Base-by-base conservation (phyloP, 352 stramenopile genomes). In the Phytophthora lateralis region DNA sequence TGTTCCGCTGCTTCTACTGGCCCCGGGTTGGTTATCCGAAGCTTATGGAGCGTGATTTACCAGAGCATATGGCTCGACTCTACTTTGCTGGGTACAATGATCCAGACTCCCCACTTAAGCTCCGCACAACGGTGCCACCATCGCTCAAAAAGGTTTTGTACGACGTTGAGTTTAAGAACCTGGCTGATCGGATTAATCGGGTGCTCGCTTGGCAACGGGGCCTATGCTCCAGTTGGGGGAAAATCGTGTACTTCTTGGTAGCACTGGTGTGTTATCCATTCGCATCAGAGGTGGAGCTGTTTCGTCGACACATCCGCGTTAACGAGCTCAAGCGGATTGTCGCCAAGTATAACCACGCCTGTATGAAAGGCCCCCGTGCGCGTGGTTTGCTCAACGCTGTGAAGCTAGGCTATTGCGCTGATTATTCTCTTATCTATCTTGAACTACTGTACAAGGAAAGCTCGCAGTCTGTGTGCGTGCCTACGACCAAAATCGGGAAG, bases 391-490 rank as follows among this genome's bases (percentile, higher is more conserved):
- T 90, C 2, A 91, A 94, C 30, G 82, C 85, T 10, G 73, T 94
- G 18, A 92, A 92, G 39, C 62, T 94, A 4, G 85, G 85, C 20
- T 94, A 92, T 45, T 86, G 77, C 4, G 76, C 74, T 8, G 85
- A 94, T 60, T 92, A 92, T 57, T 91, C 85, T 34, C 71, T 94
- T 24, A 81, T 91, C 8, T 92, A 94, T 45, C 63, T 94, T 1
- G 85, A 94, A 42, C 47, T 94, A 17, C 53, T 94, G 20, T 79
- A 90, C 66, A 89, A 88, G 34, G 85, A 92, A 58, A 91, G 81
- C 46, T 80, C 69, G 1, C 71, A 85, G 55, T 90, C 81, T 5
- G 78, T 80, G 14, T 92, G 82, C 26, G 78, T 91, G 10, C 85
- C 85, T 3, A 88, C 80, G 1, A 89, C 75, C 7, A 81, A 85